These are phyloP conservation scores for Agaricus sinodeliciosus DNA, from an alignment of 768 basidiomycete species.

Conservation along the genomic window DNA sequence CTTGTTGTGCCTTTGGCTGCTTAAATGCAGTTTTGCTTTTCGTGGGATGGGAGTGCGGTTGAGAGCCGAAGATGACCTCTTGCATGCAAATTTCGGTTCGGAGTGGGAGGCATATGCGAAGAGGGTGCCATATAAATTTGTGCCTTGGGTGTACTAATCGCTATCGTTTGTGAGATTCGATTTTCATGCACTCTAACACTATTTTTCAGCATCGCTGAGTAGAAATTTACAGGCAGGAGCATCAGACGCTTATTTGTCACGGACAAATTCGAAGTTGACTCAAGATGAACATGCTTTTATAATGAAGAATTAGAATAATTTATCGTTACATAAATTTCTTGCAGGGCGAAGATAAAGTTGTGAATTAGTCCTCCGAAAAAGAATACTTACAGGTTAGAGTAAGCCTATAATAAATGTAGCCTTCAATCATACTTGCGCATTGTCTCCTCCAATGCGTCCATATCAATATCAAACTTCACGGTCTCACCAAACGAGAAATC, in stretches of 20 bases:
- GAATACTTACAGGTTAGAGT: background rate
- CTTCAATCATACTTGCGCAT: conserved; percentile 25
- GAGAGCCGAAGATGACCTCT: conserved; percentile 28
- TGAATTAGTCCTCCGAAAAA: background rate
- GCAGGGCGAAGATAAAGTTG: background rate
- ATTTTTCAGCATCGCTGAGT: background rate
- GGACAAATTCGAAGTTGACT: no score
- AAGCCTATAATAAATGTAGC: no score
- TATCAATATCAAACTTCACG: conserved; percentile 11
- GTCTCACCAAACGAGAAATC: conserved; percentile 22
- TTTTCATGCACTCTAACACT: background rate
- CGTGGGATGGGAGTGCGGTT: conserved; percentile 25
- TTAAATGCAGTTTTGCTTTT: conserved; percentile 28
- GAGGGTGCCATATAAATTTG: conserved; percentile 29
- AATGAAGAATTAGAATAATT: background rate
- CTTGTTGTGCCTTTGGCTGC: conserved; percentile 21
- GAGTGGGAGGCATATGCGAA: conserved; percentile 29
- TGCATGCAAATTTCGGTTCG: conserved; percentile 28
- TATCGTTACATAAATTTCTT: background rate
- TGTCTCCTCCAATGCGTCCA: conserved; percentile 27
- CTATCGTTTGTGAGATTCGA: background rate
- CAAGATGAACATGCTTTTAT: no score
- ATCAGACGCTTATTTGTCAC: no score
- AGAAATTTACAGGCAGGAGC: background rate
- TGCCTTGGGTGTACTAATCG: conserved; percentile 28